Evolutionary conservation across 2,329 filamentous ascomycete species (phyloP), one percentile per base, ranked within the genome.

Genomic region (Elsinoe ampelina): DNA sequence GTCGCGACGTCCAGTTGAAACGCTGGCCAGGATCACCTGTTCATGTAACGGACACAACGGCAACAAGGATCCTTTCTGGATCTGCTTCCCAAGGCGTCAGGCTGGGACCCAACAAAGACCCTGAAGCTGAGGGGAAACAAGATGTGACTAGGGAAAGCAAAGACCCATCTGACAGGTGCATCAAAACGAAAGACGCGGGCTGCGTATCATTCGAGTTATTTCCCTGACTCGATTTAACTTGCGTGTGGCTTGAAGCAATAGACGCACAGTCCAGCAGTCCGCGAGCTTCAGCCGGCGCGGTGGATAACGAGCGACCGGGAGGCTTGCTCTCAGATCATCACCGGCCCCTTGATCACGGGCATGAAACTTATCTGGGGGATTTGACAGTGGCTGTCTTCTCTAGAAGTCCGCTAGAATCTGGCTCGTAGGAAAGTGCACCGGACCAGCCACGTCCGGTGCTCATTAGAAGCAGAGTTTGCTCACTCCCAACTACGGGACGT

Each of bases 341-440:
- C 52, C 15, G 20, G 39, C 36, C 38, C 36, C 35, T 20, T 22
- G 22, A 42, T 11, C 41, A 30, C 41, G 32, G 30, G 17, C n/a
- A 13, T 56, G 54, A 56, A 56, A 56, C 54, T 48, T 45, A 20
- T 55, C 52, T 36, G 54, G 54, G 54, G 54, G 19, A 48, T 47
- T 56, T 41, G 42, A 42, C 54, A 48, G 54, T 45, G 22, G n/a
- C 20, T 13, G 13, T 51, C 26, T n/a, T 51, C 38, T 42, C 52
- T 55, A 55, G 52, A 55, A 55, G 17, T n/a, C 38, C 52, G 15
- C 52, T 55, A 55, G 52, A 55, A 55, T 15, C 15, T 39, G 45
- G 45, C 22, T 36, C 32, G 26, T 50, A 30, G 26, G 19, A 15
- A 26, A 22, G 26, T 22, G 26, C 12, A n/a, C 10, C 41, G 41